Percentiles rank a stretch among this genome's conserved stretches.
These are phyloP conservation scores for Rhexocercosporidium sp. DNA, from an alignment of 2,329 filamentous ascomycete genomes.

Conservation along the genomic window DNA sequence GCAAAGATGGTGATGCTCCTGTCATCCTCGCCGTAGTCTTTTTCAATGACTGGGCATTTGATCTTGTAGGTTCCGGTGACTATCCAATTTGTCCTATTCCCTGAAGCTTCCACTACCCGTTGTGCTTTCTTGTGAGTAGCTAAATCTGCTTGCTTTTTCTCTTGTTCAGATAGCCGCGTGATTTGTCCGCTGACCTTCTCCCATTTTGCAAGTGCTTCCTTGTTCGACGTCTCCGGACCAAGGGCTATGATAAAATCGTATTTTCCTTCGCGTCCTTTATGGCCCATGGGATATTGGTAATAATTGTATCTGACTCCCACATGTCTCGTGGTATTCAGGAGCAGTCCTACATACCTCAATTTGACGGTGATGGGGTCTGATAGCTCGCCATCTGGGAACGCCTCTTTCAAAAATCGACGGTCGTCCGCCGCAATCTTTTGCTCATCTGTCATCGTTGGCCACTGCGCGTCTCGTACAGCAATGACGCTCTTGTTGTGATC, in stretches of 20 bases:
- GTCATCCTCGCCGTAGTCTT: not conserved
- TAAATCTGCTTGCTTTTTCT: not conserved
- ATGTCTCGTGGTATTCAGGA: not conserved
- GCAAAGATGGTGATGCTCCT: not conserved
- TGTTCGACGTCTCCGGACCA: not conserved
- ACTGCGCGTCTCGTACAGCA: not conserved
- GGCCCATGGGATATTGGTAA: not conserved
- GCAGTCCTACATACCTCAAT: not conserved
- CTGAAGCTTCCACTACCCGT: not conserved
- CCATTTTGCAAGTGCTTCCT: not conserved
- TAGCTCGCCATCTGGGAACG: not conserved
- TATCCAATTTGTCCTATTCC: not conserved
- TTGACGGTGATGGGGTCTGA: not conserved
- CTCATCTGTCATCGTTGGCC: not conserved
- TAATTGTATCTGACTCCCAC: not conserved
- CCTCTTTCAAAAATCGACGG: not conserved
- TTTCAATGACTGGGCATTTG: not conserved
- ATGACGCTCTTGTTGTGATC: not conserved
- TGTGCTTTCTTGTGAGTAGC: not conserved
- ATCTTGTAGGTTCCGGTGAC: not conserved
- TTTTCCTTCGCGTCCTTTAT: not conserved
- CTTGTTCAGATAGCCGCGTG: not conserved
- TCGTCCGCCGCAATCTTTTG: not conserved
- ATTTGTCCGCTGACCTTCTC: not conserved
- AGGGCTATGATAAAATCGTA: not conserved